Evolutionary conservation across 2,329 filamentous ascomycete genomes (phyloP).

Genomic region (Zasmidium angulare): DNA sequence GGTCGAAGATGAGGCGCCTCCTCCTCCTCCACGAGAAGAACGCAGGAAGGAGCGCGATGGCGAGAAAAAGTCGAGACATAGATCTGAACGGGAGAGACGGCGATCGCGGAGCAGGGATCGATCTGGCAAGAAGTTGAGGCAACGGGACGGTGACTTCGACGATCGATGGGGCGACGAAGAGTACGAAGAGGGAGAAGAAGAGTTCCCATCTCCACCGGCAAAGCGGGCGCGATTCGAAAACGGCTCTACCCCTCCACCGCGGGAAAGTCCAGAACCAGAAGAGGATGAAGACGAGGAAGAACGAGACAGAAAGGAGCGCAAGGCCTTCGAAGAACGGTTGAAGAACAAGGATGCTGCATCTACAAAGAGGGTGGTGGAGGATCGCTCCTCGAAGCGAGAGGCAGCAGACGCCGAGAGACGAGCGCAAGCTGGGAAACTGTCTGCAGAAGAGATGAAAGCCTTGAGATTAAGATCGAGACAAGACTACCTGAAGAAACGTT

Average conservation of each 20-base stretch:
- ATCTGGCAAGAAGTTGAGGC: slow-evolving; percentile 53
- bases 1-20: slow-evolving; percentile 41
- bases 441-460: slow-evolving; percentile 73
- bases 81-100: slow-evolving; percentile 39
- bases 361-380: slow-evolving; percentile 67
- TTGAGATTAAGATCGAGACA: slow-evolving; percentile 82
- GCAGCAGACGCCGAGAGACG: slow-evolving; percentile 58
- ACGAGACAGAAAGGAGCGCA: slow-evolving; percentile 71
- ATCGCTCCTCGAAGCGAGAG: slow-evolving; percentile 47
- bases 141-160: slow-evolving; percentile 62
- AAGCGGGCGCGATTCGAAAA: slow-evolving; percentile 70
- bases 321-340: slow-evolving; percentile 76
- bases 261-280: slow-evolving; percentile 20
- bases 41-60: slow-evolving; percentile 24
- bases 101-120: slow-evolving; percentile 37
- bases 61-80: slow-evolving; percentile 38
- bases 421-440: slow-evolving; percentile 62
- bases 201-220: slow-evolving; percentile 67
- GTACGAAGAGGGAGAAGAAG: slow-evolving; percentile 50
- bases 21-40: slow-evolving; percentile 13
- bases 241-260: slow-evolving; percentile 39
- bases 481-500: slow-evolving; percentile 90
- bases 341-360: slow-evolving; percentile 69
- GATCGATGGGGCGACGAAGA: slow-evolving; percentile 83
- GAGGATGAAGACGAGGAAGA: slow-evolving; percentile 41